Conservation (phyloP, 805 yeast genomes). For the Ogataea haglerorum region DNA sequence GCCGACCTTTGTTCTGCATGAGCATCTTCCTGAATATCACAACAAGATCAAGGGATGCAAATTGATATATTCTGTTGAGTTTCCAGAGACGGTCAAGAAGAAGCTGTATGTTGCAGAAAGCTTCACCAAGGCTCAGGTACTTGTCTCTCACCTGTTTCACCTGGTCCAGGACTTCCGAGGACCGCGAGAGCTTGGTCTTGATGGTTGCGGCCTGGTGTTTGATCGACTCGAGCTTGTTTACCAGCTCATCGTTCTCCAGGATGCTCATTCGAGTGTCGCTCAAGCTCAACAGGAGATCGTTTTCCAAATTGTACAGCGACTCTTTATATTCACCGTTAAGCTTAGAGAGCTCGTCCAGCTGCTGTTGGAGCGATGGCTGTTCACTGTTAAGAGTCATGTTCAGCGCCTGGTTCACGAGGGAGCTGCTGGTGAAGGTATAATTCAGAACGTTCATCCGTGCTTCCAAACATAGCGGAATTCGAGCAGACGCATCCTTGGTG, state of each 20-base stretch:
- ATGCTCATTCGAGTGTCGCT: conserved; percentile 57
- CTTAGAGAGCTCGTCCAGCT: conserved; percentile 50
- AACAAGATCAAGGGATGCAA: conserved; percentile 47
- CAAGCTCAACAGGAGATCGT: conserved; percentile 52
- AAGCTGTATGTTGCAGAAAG: conserved; percentile 48
- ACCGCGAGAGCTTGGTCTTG: conserved; percentile 49
- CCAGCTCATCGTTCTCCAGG: conserved; percentile 61
- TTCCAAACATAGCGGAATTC: conserved; percentile 51
- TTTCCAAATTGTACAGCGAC: conserved; percentile 54
- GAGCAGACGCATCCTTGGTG: conserved; percentile 52
- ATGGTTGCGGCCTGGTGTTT: conserved; percentile 61
- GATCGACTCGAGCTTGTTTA: conserved; percentile 58
- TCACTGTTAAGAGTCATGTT: conserved; percentile 51
- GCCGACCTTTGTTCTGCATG: conserved; percentile 5
- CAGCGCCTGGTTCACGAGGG: conserved; percentile 60
- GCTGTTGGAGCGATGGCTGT: conserved; percentile 63
- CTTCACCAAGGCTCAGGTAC: conserved; percentile 54
- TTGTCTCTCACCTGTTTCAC: conserved; percentile 46
- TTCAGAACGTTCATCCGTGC: conserved; percentile 64
- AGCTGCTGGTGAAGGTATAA: conserved; percentile 68
- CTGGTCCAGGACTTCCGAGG: conserved; percentile 50
- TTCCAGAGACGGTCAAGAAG: conserved; percentile 41
- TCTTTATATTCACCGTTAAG: conserved; percentile 58
- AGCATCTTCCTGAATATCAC: conserved; percentile 33
- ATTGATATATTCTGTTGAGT: conserved; percentile 55